Base-by-base conservation (phyloP, 2,329 filamentous ascomycete genomes). In the Pseudopithomyces chartarum region DNA sequence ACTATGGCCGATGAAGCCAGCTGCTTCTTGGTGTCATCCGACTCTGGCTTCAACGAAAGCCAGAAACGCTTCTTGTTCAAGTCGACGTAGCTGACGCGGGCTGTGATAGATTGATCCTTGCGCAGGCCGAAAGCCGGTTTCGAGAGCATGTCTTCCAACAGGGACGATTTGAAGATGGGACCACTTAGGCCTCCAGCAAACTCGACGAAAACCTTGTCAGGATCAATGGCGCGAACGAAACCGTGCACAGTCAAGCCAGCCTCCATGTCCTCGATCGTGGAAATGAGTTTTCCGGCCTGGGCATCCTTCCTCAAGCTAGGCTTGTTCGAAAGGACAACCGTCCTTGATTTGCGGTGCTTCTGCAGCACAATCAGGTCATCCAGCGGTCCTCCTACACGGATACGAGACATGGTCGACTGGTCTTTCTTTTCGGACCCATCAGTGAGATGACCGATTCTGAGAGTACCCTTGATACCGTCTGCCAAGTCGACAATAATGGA, bases 341-440 rank as follows among this genome's bases (percentile, higher is more conserved):
- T 85, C 47, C 88, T 87, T 54, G 90, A 90, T 58, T 87, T 85
- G 61, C 92, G 87, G 58, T 92, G 85, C 75, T 97, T 97, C 66
- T 92, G 87, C n/a, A 99, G 79, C 13, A 98, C 86, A 36, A 96
- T 81, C n/a, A 99, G 80, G 51, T 95, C 88, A 17, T 87, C 85
- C 44, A 99, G 79, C 23, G 86, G 90, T 77, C 97, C 92, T 2
- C 93, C 94, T 47, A 96, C 89, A 52, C 89, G 84, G 52, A 98
- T 88, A 63, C 90, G 91, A 74, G 92, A 92, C 68, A 95, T 80
- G 1, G 90, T 86, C 19, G 89, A 88, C 58, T 86, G 82, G 62
- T 89, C 90, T 79, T 96, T 97, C 62, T 90, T 87, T 23, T 83
- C 78, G 1, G 92, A 92, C 50, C 92, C 92, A 77, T 99, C 95